Conservation (phyloP, 345 rosid species). For the Sonneratia alba region DNA sequence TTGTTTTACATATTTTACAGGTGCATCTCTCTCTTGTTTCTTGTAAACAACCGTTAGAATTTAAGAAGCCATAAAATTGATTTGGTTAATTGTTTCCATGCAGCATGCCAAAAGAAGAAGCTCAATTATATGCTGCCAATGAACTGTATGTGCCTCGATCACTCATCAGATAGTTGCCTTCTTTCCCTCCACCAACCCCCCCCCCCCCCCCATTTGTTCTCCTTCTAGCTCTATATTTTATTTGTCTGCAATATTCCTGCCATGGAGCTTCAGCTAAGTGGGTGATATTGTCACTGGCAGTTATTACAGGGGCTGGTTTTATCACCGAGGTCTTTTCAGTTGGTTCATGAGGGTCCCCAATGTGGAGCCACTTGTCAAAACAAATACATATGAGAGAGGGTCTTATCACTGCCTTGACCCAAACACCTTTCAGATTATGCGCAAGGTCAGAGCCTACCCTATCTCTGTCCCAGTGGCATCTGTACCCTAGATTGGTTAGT, state of each 20-base stretch:
- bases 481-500: not conserved
- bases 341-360: slow-evolving; percentile 72
- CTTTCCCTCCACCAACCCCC: no score
- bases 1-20: slow-evolving; percentile 88
- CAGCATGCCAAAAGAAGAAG: slow-evolving; percentile 99
- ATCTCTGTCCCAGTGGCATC: not conserved
- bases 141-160: slow-evolving; percentile 65
- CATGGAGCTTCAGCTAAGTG: not conserved
- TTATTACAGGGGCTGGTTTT: slow-evolving; percentile 76
- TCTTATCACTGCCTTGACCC: slow-evolving; percentile 87
- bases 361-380: slow-evolving; percentile 77
- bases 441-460: slow-evolving; percentile 44
- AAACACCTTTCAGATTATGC: slow-evolving; percentile 50
- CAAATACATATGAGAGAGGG: slow-evolving; percentile 63
- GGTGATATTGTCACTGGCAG: slow-evolving; percentile 31
- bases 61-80: not conserved
- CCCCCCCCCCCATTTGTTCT: not conserved
- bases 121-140: slow-evolving; percentile 78
- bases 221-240: not conserved
- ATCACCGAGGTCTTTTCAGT: slow-evolving; percentile 63
- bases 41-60: not conserved
- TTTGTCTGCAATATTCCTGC: not conserved
- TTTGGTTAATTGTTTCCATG: slow-evolving; percentile 8
- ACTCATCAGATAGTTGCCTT: not conserved
- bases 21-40: slow-evolving; percentile 22